phyloP scores from a whole-genome alignment of 2,329 filamentous ascomycete species.

The Diplocarpon mali region DNA sequence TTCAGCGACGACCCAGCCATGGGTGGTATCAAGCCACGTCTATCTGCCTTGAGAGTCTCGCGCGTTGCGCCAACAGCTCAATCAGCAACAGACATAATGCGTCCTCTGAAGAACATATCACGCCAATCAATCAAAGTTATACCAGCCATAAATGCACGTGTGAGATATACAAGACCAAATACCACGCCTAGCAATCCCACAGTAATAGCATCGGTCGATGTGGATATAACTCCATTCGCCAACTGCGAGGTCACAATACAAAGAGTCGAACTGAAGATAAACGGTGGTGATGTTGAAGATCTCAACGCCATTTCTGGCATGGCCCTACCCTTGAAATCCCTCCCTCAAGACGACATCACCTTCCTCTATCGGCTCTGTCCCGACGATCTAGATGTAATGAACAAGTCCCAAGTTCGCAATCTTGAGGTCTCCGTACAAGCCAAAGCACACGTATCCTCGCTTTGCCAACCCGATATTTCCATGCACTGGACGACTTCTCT shows the following conservation, averaged over 20 bases:
- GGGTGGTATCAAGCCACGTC: slow-evolving; percentile 45
- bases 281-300: slow-evolving; percentile 47
- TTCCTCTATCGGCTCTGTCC: slow-evolving; percentile 59
- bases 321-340: slow-evolving; percentile 47
- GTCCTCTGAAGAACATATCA: slow-evolving; percentile 53
- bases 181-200: slow-evolving; percentile 43
- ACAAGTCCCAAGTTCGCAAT: slow-evolving; percentile 38
- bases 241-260: slow-evolving; percentile 55
- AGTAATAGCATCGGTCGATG: slow-evolving; percentile 59
- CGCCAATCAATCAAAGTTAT: slow-evolving; percentile 52
- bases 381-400: slow-evolving; percentile 25
- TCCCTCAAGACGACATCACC: slow-evolving; percentile 64
- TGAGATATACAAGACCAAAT: slow-evolving; percentile 58
- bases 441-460: slow-evolving; percentile 43
- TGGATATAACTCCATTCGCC: slow-evolving; percentile 63
- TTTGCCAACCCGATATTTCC: slow-evolving; percentile 48
- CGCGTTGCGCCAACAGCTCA: slow-evolving; percentile 59
- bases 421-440: slow-evolving; percentile 51
- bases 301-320: slow-evolving; percentile 40
- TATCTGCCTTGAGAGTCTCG: slow-evolving; percentile 65
- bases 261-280: slow-evolving; percentile 44
- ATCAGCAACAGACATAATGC: slow-evolving; percentile 45
- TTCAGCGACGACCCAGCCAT: slow-evolving; percentile 57
- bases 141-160: slow-evolving; percentile 60
- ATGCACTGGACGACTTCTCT: slow-evolving; percentile 60